Evolutionary conservation across 768 basidiomycete genomes (phyloP).

Genomic region (Russula earlei): DNA sequence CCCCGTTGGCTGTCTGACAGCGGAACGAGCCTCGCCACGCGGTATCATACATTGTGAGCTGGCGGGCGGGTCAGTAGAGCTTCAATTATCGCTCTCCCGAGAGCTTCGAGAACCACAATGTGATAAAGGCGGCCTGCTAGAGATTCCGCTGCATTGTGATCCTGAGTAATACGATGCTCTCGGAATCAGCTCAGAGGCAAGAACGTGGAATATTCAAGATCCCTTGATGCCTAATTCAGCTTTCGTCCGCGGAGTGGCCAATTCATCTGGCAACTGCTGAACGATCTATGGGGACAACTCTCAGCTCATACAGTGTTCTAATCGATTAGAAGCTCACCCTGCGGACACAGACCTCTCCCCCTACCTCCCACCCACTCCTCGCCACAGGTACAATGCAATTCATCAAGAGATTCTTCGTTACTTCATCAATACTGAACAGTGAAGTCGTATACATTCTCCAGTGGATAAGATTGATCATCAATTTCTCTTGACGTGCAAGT

Average conservation of each 20-base stretch:
- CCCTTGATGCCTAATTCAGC: constrained; percentile 4
- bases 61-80: constrained; percentile 43
- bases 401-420: constrained; percentile 49
- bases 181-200: constrained; percentile 20
- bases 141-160: constrained; percentile 32
- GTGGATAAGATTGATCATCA: constrained; percentile 59
- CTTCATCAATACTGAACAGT: constrained; percentile 42
- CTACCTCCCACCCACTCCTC: constrained; percentile 78
- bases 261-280: constrained; percentile 11
- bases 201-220: not conserved
- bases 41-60: constrained; percentile 15
- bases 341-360: constrained; percentile 55
- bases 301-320: not conserved
- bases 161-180: constrained; percentile 22
- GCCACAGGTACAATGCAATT: constrained; percentile 56
- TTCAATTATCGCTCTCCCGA: constrained; percentile 38
- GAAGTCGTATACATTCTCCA: constrained; percentile 72
- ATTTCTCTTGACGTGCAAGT: constrained; percentile 56
- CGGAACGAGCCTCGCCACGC: constrained; percentile 56
- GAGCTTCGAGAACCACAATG: constrained; percentile 13
- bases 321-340: constrained; percentile 38
- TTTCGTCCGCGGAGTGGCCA: constrained; percentile 19
- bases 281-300: constrained; percentile 7
- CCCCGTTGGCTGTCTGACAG: constrained; percentile 39
- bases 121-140: constrained; percentile 22